Evolutionary conservation across 306 rosid species (phyloP).

Genomic region (Dryas alaskensis): DNA sequence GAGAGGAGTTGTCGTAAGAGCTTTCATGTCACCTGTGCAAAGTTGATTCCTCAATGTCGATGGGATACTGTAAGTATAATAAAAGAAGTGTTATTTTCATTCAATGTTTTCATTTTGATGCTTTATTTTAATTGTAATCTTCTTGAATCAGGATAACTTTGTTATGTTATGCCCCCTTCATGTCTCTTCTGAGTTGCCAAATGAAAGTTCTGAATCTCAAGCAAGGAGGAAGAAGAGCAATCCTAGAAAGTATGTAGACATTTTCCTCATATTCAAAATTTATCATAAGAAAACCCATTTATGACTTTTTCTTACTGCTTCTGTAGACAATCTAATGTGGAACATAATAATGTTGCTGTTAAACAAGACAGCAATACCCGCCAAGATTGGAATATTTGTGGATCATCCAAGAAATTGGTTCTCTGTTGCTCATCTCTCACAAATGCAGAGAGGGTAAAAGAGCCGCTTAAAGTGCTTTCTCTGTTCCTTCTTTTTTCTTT

Average conservation of each 20-base stretch:
- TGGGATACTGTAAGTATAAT: conserved; percentile 72
- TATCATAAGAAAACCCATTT: conserved; percentile 8
- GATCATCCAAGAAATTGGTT: conserved; percentile 57
- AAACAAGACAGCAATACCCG: conserved; percentile 25
- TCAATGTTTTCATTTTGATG: neutral
- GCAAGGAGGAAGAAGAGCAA: conserved; percentile 36
- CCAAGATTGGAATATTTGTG: conserved; percentile 34
- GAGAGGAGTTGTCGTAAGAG: conserved; percentile 85
- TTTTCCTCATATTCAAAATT: neutral
- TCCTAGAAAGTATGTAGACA: conserved; percentile 32
- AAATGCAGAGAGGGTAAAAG: conserved; percentile 62
- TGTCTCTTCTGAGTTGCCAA: conserved; percentile 56
- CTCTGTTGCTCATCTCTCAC: conserved; percentile 91
- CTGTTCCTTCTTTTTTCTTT: neutral
- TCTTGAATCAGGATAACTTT: conserved; percentile 60
- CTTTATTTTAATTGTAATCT: conserved; percentile 6
- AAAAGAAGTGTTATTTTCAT: conserved; percentile 8
- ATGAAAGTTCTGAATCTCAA: conserved; percentile 50
- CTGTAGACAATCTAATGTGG: conserved; percentile 30
- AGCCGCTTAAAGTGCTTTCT: conserved; percentile 16
- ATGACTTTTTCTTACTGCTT: conserved; percentile 1
- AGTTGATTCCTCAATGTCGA: conserved; percentile 72
- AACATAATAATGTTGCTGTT: conserved; percentile 22
- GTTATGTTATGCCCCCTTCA: conserved; percentile 93
- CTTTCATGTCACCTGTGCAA: conserved; percentile 89